Percentiles rank a stretch among this genome's conserved stretches.
phyloP scores from a whole-genome alignment of 176 grass and related monocot genomes.

The Musa beccarii region DNA sequence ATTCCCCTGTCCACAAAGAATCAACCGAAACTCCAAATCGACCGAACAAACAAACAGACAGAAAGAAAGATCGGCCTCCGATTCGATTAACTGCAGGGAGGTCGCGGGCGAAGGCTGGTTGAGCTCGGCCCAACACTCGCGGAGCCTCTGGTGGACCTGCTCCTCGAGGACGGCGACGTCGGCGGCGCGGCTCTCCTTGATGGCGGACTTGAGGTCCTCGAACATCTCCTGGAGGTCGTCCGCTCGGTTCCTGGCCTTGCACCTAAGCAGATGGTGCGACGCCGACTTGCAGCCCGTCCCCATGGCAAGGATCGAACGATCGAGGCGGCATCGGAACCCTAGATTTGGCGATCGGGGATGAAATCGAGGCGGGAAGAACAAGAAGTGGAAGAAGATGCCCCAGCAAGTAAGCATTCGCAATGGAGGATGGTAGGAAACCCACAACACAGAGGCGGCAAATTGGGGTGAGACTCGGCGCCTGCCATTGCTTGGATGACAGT shows the following conservation, averaged over 20 bases:
- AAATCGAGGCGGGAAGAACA: neutral
- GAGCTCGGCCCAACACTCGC: constrained; percentile 20
- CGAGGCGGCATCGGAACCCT: neutral
- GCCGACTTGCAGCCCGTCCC: constrained; percentile 20
- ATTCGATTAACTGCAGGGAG: constrained; percentile 6
- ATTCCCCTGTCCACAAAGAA: constrained; percentile 10
- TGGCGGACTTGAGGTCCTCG: constrained; percentile 17
- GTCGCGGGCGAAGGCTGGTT: constrained; percentile 15
- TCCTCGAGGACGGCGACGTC: constrained; percentile 23
- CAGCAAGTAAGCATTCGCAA: no score
- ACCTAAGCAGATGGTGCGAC: constrained; percentile 14
- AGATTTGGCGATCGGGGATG: neutral
- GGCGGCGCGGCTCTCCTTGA: constrained; percentile 16
- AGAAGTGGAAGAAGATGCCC: neutral
- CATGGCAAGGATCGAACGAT: constrained; percentile 9
- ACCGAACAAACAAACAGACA: neutral
- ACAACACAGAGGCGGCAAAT: no score
- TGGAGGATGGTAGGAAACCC: no score
- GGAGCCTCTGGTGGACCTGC: constrained; percentile 22
- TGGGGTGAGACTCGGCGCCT: no score
- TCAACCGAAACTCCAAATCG: neutral
- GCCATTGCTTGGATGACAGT: no score
- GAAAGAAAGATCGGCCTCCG: neutral
- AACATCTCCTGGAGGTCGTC: constrained; percentile 25
- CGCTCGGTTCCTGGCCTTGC: constrained; percentile 23